Evolutionary conservation across 2,329 filamentous ascomycete species (phyloP), one percentile per base, ranked within the genome.

Genomic region (Hypoxylon sp.): DNA sequence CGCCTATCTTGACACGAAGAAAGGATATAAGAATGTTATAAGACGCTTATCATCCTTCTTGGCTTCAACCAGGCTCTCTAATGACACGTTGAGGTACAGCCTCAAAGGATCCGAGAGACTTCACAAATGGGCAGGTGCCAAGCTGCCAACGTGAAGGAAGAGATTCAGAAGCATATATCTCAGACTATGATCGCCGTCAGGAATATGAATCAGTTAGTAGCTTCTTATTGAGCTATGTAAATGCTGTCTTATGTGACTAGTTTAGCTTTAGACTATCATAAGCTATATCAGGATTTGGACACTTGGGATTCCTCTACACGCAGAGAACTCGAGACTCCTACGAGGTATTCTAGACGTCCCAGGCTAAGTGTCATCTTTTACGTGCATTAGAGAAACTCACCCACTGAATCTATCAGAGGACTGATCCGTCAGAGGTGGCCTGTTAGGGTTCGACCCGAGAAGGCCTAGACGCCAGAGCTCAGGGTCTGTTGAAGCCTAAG

Each of bases 151-250:
- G 5, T 27, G 23, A 30, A 43, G 23, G 52, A 45, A 32, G 16
- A 54, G 41, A 43, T 30, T 14, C 27, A 39, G 21, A 53, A 53
- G 48, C 21, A n/a, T n/a, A 34, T 39, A 53, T 53, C 32, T 14
- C 12, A 29, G 14, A 41, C 23, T 11, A 9, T 21, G 16, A 41
- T 27, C 39, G 23, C 25, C 51, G 37, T 43, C 1, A 21, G 8
- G 37, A 2, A 41, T 9, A n/a, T 14, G 32, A 52, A 23, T 37
- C 23, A 1, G 37, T 14, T 37, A 51, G 19, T 23, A 29, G 23
- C 50, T 39, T 27, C 23, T 39, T 52, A 52, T 41, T 16, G 14
- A 39, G 37, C 25, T 34, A 6, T 52, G 21, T 39, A 52, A 16
- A 11, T 39, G 16, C 9, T 4, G 2, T 39, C 19, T 52, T 12